Base-by-base conservation (phyloP, 2,329 filamentous ascomycete genomes). In the Monosporascus sp. region DNA sequence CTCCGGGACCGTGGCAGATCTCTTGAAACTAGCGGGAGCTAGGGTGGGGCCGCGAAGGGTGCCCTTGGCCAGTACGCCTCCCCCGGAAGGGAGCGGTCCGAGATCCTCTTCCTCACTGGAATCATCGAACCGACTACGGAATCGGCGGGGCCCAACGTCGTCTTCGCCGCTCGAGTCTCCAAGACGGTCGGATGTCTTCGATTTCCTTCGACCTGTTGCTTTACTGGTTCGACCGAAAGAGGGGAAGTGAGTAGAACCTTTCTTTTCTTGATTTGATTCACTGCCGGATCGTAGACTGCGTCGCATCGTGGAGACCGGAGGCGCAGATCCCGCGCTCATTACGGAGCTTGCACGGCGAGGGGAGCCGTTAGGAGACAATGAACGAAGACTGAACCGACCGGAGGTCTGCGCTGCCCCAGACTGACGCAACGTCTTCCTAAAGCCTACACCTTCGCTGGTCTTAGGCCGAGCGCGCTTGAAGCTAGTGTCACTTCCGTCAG, bases 401-500 rank as follows among this genome's bases (percentile, higher is more conserved):
- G 82, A 75, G 16, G 73, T 71, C 45, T 68, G 66, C 2, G 70
- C 70, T 26, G 72, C 65, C 44, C 74, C 69, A 9, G 69, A 65
- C 26, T 71, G 72, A 55, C 91, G 81, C 88, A 96, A 89, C 2
- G 88, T 90, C 50, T 77, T 80, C 53, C 86, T 85, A 76, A 96
- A 89, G 1, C 75, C 79, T 51, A 84, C 80, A 0, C 77, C 77
- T 44, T 76, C 70, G 41, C 71, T 70, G 6, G 69, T 66, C 50
- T 73, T 66, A 38, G 78, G 72, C 56, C 81, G 79, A 44, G 75
- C 71, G 27, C 89, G 86, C 64, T 82, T 87, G 74, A 96, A 96
- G 67, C 90, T 96, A 71, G 89, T 96, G 45, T 89, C 86, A 63
- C 87, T 90, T 27, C 81, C 85, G 59, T 85, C 83, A 0, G 86